Base-by-base conservation (phyloP, 345 rosid species). In the Kernera saxatilis region DNA sequence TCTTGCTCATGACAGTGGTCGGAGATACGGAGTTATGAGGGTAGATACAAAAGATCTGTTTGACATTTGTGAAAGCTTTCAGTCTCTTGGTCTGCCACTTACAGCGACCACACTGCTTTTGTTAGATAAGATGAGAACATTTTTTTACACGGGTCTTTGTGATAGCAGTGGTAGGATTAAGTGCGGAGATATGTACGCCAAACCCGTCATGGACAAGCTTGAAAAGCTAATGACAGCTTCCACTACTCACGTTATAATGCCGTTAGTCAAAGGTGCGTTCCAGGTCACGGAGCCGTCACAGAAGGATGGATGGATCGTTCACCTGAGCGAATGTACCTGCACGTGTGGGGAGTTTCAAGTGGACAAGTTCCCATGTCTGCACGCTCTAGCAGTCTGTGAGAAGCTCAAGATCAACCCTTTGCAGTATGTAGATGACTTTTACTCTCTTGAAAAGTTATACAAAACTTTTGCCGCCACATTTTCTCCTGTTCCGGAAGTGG, bases 1-100 rank as follows among this genome's bases (percentile, higher is more conserved):
- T 23, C 70, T 66, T 1, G 48, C 48, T 66, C 59, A 66, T 36
- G 59, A 66, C 49, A 3, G 5, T 36, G 70, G 70, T 25, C 59
- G 1, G 11, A 65, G 70, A 50, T 64, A 19, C 0, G 44, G 55
- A 22, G 0, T 29, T 0, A 14, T 21, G 22, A 1, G 10, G 25
- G 25, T 45, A 57, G 1, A 45, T 2, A 6, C 3, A n/a, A 0
- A 1, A 3, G 0, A 1, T 18, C 0, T 21, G 46, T 56, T 11
- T 56, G 5, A 26, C n/a, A 3, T 1, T 0, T 23, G 23, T 33
- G 12, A 9, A 30, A 3, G 9, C 35, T 44, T 64, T 33, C 5
- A 19, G 45, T 1, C 5, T 18, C 5, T 2, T 64, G 21, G 2
- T 26, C 51, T 6, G 19, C 7, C 7, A 9, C 2, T 65, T 4